Percentiles rank a stretch among this genome's conserved stretches.
Evolutionary conservation across 768 basidiomycete genomes (phyloP).

Genomic region (Dioszegia hungarica): DNA sequence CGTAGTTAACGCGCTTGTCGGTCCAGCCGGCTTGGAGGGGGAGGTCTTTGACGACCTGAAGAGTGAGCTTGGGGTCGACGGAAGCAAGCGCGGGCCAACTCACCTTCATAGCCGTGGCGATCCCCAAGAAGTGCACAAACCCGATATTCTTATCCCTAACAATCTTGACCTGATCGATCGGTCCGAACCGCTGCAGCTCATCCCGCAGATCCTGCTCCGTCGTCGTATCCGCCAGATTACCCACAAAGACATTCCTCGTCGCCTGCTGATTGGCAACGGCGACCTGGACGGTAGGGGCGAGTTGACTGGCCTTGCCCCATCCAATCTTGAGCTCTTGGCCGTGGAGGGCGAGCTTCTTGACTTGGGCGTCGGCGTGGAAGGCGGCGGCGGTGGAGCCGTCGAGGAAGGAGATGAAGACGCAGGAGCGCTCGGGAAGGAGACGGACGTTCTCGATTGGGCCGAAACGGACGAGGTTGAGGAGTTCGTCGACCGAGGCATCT

Average conservation of each 20-base stretch:
- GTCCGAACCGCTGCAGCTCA: conserved; percentile 83
- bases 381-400: conserved; percentile 88
- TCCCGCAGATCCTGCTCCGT: conserved; percentile 90
- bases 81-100: conserved; percentile 21
- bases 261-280: conserved; percentile 91
- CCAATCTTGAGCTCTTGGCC: conserved; percentile 97
- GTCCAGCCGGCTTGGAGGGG: conserved; percentile 90
- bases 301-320: conserved; percentile 91
- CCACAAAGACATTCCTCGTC: conserved; percentile 92
- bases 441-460: conserved; percentile 93
- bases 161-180: conserved; percentile 99
- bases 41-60: conserved; percentile 83
- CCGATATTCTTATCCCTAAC: conserved; percentile 99
- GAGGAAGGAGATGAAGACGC: conserved; percentile 97
- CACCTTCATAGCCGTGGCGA: conserved; percentile 91
- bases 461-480: conserved; percentile 95
- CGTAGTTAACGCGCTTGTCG: conserved; percentile 94
- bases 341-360: conserved; percentile 88
- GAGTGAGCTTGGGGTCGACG: conserved; percentile 2
- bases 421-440: conserved; percentile 91
- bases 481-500: conserved; percentile 94
- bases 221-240: conserved; percentile 80
- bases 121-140: conserved; percentile 96
- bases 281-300: conserved; percentile 75
- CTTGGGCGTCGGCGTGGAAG: conserved; percentile 93